phyloP scores from a whole-genome alignment of 1,284 basidiomycete genomes.

The Mycosarcoma maydis region DNA sequence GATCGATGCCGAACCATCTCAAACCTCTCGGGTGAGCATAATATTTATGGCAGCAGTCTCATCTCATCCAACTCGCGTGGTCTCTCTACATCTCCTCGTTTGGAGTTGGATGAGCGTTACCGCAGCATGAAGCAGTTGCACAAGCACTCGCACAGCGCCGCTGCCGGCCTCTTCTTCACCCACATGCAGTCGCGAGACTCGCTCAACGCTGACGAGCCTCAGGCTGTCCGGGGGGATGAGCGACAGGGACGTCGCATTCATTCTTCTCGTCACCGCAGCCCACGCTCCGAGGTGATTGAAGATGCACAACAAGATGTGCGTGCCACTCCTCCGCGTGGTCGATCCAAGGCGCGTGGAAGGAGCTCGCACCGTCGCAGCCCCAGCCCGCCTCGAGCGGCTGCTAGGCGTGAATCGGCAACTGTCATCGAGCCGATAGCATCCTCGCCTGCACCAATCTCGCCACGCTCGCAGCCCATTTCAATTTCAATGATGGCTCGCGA shows the following conservation, averaged over 20 bases:
- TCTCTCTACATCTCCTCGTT: constrained; percentile 22
- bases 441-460: constrained; percentile 34
- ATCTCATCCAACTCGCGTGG: constrained; percentile 33
- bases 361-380: constrained; percentile 53
- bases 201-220: constrained; percentile 6
- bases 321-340: constrained; percentile 45
- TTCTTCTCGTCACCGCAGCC: constrained; percentile 10
- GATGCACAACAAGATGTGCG: constrained; percentile 27
- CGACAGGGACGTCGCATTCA: constrained; percentile 25
- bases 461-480: constrained; percentile 40
- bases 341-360: constrained; percentile 53
- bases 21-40: constrained; percentile 40
- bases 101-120: constrained; percentile 27
- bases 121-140: constrained; percentile 47
- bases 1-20: constrained; percentile 50
- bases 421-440: not conserved
- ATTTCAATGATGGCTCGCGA: constrained; percentile 26
- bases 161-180: constrained; percentile 48
- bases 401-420: constrained; percentile 31
- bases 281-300: constrained; percentile 4
- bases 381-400: constrained; percentile 50
- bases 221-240: constrained; percentile 2
- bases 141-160: constrained; percentile 56
- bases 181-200: constrained; percentile 34
- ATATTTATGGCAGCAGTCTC: constrained; percentile 40